Percentiles rank a stretch among this genome's conserved stretches.
Conservation (phyloP, 73 alveolate genomes). For the Paramecium tetraurelia region DNA sequence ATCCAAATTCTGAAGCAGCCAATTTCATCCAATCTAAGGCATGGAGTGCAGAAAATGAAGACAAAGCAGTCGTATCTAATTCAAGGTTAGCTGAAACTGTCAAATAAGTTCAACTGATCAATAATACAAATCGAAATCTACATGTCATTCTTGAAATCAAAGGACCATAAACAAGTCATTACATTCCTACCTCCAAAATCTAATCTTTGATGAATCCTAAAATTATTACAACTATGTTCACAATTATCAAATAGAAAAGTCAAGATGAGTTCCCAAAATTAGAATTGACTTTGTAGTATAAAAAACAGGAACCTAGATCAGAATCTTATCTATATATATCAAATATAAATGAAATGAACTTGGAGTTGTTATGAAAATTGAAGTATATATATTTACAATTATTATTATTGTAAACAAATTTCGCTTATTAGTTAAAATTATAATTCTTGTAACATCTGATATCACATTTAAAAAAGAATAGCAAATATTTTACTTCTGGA, state of each 20-base stretch:
- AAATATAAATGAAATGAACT: neutral
- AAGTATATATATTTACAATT: neutral
- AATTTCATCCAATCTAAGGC: constrained; percentile 32
- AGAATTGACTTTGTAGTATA: neutral
- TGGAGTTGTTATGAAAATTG: neutral
- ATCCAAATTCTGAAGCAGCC: constrained; percentile 11
- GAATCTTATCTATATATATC: neutral
- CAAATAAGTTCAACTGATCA: neutral
- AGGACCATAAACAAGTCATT: neutral
- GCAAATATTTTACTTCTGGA: too few relatives aligned
- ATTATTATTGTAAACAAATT: neutral
- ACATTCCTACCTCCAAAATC: neutral
- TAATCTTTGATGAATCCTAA: neutral
- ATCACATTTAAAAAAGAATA: too few relatives aligned
- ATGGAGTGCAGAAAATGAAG: neutral
- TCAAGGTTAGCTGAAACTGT: neutral
- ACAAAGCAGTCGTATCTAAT: neutral
- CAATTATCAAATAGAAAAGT: neutral
- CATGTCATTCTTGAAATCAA: constrained; percentile 1
- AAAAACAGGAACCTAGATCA: neutral
- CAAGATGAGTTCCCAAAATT: neutral
- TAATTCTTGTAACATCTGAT: too few relatives aligned
- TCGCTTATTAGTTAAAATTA: too few relatives aligned
- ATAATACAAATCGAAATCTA: neutral
- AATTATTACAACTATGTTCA: neutral